Evolutionary conservation across 768 basidiomycete genomes (phyloP).

Genomic region (Melanogaster broomeanus): DNA sequence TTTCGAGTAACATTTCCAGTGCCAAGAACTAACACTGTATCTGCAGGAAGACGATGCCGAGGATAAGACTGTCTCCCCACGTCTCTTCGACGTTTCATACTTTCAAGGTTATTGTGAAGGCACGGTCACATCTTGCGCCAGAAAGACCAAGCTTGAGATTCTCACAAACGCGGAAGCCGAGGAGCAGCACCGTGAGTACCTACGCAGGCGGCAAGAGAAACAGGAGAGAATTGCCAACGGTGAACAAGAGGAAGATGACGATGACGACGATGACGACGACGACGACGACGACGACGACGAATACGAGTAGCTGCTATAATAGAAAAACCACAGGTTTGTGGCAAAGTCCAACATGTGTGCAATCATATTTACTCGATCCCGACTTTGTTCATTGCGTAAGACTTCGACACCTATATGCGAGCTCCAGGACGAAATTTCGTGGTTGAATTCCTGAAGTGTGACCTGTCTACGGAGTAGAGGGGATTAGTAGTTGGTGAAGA

Average conservation of each 20-base stretch:
- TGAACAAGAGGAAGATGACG: constrained; percentile 10
- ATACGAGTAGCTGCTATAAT: too few relatives aligned
- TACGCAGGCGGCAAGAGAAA: constrained; percentile 5
- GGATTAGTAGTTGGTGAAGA: too few relatives aligned
- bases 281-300: constrained; percentile 3
- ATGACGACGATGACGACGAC: constrained; percentile 6
- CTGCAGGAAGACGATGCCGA: constrained; percentile 24
- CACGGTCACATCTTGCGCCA: constrained; percentile 20
- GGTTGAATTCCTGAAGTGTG: too few relatives aligned
- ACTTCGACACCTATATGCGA: too few relatives aligned
- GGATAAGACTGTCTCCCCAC: constrained; percentile 19
- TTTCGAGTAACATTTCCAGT: not conserved
- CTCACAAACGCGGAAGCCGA: constrained; percentile 20
- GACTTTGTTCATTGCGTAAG: too few relatives aligned
- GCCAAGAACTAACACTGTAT: not conserved
- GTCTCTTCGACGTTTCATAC: constrained; percentile 20
- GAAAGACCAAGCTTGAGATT: constrained; percentile 22
- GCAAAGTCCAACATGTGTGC: too few relatives aligned
- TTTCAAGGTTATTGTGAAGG: constrained; percentile 27
- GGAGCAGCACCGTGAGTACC: constrained; percentile 2
- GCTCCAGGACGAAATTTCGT: too few relatives aligned
- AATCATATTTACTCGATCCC: too few relatives aligned
- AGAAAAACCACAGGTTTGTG: too few relatives aligned
- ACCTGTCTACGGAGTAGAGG: too few relatives aligned
- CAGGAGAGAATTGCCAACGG: constrained; percentile 8